Conservation (phyloP, 345 rosid species). For the Melaleuca alternifolia region DNA sequence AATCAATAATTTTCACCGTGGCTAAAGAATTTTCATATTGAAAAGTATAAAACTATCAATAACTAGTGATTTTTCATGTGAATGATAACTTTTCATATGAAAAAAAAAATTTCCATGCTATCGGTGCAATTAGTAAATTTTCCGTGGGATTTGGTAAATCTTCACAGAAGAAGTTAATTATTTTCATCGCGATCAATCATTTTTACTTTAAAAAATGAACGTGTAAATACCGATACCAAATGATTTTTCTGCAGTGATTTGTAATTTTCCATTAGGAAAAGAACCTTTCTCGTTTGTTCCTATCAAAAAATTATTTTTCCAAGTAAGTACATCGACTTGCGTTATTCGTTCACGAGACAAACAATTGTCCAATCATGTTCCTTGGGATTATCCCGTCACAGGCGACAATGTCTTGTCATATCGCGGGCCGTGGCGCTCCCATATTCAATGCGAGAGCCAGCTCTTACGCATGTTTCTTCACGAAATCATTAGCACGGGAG, state of each 20-base stretch:
- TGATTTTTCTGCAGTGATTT: background rate
- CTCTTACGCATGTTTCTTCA: background rate
- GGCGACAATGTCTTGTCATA: background rate
- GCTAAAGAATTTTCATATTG: background rate
- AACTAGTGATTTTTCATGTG: background rate
- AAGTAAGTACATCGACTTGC: background rate
- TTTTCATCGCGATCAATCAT: background rate
- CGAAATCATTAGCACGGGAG: background rate
- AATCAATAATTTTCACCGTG: background rate
- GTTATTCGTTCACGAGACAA: background rate
- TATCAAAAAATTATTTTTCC: background rate
- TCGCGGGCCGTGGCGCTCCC: background rate
- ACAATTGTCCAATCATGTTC: background rate
- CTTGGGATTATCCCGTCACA: background rate
- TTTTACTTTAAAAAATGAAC: background rate
- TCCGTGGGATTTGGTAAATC: background rate
- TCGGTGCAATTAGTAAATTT: background rate
- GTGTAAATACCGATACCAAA: background rate
- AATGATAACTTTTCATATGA: background rate
- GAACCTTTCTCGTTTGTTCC: background rate
- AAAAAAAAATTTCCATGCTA: fast-evolving
- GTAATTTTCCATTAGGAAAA: background rate
- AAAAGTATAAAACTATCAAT: background rate
- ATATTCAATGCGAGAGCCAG: background rate
- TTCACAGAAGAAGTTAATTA: fast-evolving